Conservation (phyloP, 2,329 filamentous ascomycete species). For the Zopfia rhizophila region DNA sequence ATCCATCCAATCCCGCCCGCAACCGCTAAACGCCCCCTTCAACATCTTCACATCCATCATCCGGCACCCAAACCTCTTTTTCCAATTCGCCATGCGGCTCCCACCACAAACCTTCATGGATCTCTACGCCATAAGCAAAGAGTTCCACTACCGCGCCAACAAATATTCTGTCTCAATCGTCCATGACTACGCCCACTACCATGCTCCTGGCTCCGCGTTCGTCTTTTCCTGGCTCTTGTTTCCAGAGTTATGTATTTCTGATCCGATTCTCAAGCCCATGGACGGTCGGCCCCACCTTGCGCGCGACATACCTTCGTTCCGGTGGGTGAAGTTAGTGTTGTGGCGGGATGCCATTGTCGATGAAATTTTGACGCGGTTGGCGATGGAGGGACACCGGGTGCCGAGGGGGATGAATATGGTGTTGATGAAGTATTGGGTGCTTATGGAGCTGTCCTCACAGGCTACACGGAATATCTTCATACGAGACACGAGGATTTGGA, state of each 20-base stretch:
- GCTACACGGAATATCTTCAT: constrained; percentile 65
- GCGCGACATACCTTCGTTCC: constrained; percentile 67
- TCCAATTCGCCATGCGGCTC: constrained; percentile 43
- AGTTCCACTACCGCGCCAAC: constrained; percentile 51
- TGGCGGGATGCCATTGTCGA: constrained; percentile 54
- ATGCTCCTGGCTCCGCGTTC: constrained; percentile 65
- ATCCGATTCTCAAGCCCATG: constrained; percentile 65
- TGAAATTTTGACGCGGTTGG: constrained; percentile 69
- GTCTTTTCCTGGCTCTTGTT: constrained; percentile 73
- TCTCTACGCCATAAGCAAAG: constrained; percentile 53
- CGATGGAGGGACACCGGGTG: constrained; percentile 64
- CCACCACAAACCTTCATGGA: constrained; percentile 32
- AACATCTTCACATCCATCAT: constrained; percentile 49
- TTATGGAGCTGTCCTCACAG: constrained; percentile 74
- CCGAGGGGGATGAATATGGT: constrained; percentile 63
- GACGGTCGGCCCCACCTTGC: constrained; percentile 45
- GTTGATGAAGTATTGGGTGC: constrained; percentile 73
- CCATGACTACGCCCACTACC: constrained; percentile 62
- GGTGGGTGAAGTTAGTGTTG: constrained; percentile 74
- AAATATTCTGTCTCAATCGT: constrained; percentile 68
- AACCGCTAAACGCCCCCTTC: constrained; percentile 37
- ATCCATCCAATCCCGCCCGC: not conserved
- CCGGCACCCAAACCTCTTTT: constrained; percentile 48
- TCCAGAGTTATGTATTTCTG: constrained; percentile 64
- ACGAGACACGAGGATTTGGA: constrained; percentile 64